phyloP scores from a whole-genome alignment of 495 filamentous ascomycete species.

The Hyaloscypha finlandica region DNA sequence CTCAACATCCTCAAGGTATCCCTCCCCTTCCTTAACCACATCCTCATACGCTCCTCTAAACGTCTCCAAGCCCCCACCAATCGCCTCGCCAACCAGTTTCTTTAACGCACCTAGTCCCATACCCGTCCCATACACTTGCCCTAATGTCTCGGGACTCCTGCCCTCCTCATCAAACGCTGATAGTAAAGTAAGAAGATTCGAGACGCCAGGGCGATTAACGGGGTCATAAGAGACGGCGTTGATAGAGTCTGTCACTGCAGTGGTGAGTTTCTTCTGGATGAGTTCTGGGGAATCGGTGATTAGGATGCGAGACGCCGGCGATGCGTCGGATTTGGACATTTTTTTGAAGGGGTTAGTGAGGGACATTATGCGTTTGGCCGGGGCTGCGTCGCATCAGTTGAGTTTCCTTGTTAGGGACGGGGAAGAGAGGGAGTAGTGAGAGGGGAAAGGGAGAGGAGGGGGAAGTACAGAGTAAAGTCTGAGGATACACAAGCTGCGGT shows the following conservation, averaged over 20 bases:
- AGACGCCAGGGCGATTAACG: conserved; percentile 69
- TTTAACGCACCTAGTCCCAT: conserved; percentile 67
- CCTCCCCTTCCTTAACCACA: conserved; percentile 47
- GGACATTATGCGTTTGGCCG: conserved; percentile 86
- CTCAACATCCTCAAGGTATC: conserved; percentile 60
- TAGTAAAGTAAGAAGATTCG: conserved; percentile 81
- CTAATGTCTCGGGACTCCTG: conserved; percentile 56
- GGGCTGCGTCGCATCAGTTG: conserved; percentile 46
- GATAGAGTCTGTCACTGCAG: conserved; percentile 76
- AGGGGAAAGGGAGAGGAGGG: not conserved
- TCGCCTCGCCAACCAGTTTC: conserved; percentile 52
- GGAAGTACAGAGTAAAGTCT: conserved; percentile 72
- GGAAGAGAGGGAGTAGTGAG: no score
- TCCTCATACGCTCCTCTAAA: conserved; percentile 64
- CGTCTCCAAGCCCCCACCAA: conserved; percentile 54
- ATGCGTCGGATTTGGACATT: conserved; percentile 86
- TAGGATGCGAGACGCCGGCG: conserved; percentile 70
- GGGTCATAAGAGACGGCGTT: conserved; percentile 71
- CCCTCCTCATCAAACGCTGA: conserved; percentile 58
- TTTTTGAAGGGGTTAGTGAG: conserved; percentile 73
- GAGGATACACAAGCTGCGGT: conserved; percentile 62
- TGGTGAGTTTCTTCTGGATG: conserved; percentile 67
- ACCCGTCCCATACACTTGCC: conserved; percentile 46
- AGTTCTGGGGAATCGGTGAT: conserved; percentile 66
- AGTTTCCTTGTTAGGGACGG: conserved; percentile 3